phyloP scores from a whole-genome alignment of 352 stramenopile species.

The Phytophthora boehmeriae region DNA sequence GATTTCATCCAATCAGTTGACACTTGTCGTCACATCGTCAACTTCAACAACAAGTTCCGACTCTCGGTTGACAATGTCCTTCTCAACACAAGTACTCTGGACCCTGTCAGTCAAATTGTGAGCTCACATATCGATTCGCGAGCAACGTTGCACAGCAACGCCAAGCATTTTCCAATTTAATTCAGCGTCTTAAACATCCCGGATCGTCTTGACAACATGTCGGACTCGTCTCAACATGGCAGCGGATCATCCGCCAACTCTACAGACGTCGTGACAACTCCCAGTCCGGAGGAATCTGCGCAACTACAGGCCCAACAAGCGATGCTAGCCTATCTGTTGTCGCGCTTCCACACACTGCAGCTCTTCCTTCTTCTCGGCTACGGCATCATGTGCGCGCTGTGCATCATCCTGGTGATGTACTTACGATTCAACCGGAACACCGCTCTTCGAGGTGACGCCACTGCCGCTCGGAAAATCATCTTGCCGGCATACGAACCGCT shows the following conservation, averaged over 20 bases:
- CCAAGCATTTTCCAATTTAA: not conserved
- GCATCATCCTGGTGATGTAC: constrained; percentile 49
- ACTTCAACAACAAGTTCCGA: not conserved
- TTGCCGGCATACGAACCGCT: constrained; percentile 63
- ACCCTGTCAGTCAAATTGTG: not conserved
- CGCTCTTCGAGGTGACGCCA: constrained; percentile 47
- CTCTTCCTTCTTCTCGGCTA: constrained; percentile 61
- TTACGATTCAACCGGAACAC: constrained; percentile 52
- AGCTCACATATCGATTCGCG: constrained; percentile 32
- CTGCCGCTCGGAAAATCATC: constrained; percentile 63
- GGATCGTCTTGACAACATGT: constrained; percentile 20
- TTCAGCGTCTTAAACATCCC: not conserved
- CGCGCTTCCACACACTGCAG: constrained; percentile 55
- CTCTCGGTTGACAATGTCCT: not conserved
- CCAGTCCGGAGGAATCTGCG: constrained; percentile 36
- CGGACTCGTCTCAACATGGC: constrained; percentile 11
- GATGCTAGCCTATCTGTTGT: constrained; percentile 39
- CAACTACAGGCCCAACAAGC: constrained; percentile 37
- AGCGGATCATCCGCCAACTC: constrained; percentile 15
- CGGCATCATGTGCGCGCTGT: constrained; percentile 63
- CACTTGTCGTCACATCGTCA: too few species aligned
- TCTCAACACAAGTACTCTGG: constrained; percentile 12
- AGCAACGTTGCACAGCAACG: constrained; percentile 11
- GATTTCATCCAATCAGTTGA: constrained; percentile 3
- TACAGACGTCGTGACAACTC: constrained; percentile 16